Base-by-base conservation (phyloP, 345 rosid species). In the Aethionema arabicum region DNA sequence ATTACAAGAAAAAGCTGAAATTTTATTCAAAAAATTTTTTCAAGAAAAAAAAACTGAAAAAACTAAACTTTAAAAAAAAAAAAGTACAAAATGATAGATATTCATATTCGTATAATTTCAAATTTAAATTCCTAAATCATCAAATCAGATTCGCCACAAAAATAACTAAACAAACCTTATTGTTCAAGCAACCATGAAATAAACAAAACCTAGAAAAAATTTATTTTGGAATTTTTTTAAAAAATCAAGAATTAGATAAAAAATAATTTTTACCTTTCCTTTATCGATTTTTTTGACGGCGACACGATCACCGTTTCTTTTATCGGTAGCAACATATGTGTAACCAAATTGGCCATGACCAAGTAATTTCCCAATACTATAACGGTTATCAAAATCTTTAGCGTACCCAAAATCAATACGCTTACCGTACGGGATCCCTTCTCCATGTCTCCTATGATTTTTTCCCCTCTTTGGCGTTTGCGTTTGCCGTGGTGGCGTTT, bases 281-380 rank as follows among this genome's bases (percentile, higher is more conserved):
- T 90, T 90, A 44, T 87, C 97, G 59, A 90, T 85, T 68, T 74
- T 81, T 82, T 90, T 90, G 15, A 87, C 92, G 0, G 97, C 97
- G 50, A 85, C 92, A 32, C 88, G 88, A 83, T 90, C 90, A 42
- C 83, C 88, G 52, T 65, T 79, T 9, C 36, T 60, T 72, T 85
- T 87, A 48, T 87, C 92, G 50, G 76, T 77, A 51, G 95, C 97
- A 37, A 87, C 95, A 66, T 87, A 90, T 9, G 97, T 90, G 46
- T 90, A 90, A 42, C 97, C 95, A 53, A 90, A 90, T 61, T 90
- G 97, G 11, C 97, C 97, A 66, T 90, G 97, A 56, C 97, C 97
- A 50, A 90, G 63, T 68, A 90, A 71, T 52, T 83, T 85, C 12
- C 97, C 97, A 50, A 85, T 80, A 44, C 80, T 70, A 69, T 83